phyloP scores from a whole-genome alignment of 768 basidiomycete genomes.

The Gyrodon lividus region DNA sequence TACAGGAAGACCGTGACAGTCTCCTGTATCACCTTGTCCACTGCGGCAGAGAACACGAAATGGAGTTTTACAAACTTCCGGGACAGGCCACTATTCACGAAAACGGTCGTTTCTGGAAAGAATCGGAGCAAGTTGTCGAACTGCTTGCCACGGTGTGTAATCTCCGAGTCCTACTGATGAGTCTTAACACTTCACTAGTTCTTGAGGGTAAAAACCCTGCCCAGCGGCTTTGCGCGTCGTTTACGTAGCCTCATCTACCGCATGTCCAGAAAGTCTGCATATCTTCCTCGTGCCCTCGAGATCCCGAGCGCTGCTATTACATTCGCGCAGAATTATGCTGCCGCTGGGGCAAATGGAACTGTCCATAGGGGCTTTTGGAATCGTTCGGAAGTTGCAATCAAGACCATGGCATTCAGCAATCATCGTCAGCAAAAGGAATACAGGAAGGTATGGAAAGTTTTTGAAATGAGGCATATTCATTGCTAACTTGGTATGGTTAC shows the following conservation, averaged over 20 bases:
- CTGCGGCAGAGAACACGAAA: conserved; percentile 14
- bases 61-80: conserved; percentile 13
- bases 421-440: neutral
- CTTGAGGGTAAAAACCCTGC: conserved; percentile 1
- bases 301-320: conserved; percentile 8
- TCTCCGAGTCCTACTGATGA: neutral
- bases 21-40: conserved; percentile 19
- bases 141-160: conserved; percentile 20
- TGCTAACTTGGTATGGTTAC: neutral
- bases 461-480: neutral
- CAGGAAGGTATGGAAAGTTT: neutral
- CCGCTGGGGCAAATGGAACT: conserved; percentile 19
- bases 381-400: conserved; percentile 24
- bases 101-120: neutral
- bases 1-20: conserved; percentile 14
- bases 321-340: neutral
- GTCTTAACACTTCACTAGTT: conserved; percentile 8
- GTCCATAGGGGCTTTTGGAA: conserved; percentile 18
- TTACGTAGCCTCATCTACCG: conserved; percentile 25
- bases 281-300: conserved; percentile 19
- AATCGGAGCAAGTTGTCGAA: conserved; percentile 22
- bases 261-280: conserved; percentile 28
- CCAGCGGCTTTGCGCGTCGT: conserved; percentile 4
- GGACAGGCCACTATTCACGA: neutral
- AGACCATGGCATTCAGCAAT: conserved; percentile 11